Conservation (phyloP, 1,284 basidiomycete species). For the Termitomyces sp. region DNA sequence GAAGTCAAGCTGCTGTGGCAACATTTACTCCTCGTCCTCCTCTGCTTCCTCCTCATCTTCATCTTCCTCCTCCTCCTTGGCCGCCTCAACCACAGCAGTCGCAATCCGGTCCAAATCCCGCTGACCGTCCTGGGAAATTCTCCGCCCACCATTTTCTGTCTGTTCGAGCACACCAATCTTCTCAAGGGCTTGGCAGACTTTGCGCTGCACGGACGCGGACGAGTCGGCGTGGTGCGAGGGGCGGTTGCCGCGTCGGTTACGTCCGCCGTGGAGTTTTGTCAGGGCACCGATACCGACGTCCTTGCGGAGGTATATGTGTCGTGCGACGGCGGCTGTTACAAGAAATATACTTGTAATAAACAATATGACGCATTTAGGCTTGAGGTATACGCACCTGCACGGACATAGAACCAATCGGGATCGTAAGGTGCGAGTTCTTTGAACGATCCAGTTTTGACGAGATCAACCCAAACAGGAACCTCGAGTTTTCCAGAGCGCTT, state of each 20-base stretch:
- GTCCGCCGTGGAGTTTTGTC: slow-evolving; percentile 95
- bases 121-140: slow-evolving; percentile 96
- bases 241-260: slow-evolving; percentile 92
- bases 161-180: slow-evolving; percentile 98
- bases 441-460: slow-evolving; percentile 97
- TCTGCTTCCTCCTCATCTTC: slow-evolving; percentile 82
- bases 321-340: slow-evolving; percentile 83
- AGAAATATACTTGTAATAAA: slow-evolving; percentile 1
- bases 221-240: slow-evolving; percentile 91
- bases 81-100: slow-evolving; percentile 89
- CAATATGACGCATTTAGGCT: slow-evolving; percentile 5
- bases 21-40: slow-evolving; percentile 40
- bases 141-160: slow-evolving; percentile 89
- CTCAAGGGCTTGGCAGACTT: slow-evolving; percentile 93
- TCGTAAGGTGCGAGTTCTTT: slow-evolving; percentile 99
- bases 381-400: slow-evolving; percentile 68
- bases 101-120: slow-evolving; percentile 99
- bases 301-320: slow-evolving; percentile 99
- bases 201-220: slow-evolving; percentile 86
- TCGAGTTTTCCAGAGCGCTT: slow-evolving; percentile 98
- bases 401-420: slow-evolving; percentile 99
- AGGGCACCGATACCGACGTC: slow-evolving; percentile 96
- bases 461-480: slow-evolving; percentile 98
- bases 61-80: slow-evolving; percentile 79
- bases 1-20: slow-evolving; percentile 12